phyloP scores from a whole-genome alignment of 75 land plant genomes.

The Sequoiadendron giganteum region DNA sequence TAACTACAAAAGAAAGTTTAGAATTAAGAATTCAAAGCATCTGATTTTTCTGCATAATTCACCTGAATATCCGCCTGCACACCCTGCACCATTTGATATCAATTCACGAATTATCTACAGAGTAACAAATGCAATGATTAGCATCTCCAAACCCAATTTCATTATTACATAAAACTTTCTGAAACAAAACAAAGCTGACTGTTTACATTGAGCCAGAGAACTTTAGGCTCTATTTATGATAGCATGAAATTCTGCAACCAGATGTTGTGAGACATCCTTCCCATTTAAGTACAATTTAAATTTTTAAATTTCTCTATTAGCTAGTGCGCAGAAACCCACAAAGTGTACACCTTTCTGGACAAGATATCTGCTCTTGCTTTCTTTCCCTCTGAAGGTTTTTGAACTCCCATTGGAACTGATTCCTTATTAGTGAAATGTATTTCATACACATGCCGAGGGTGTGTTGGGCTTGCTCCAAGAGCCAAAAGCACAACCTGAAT shows the following conservation, averaged over 20 bases:
- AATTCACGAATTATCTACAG: constrained; percentile 53
- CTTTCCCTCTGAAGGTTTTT: constrained; percentile 14
- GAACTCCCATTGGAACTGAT: neutral
- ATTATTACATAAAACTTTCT: neutral
- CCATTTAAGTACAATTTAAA: neutral
- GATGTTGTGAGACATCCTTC: neutral
- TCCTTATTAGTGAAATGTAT: constrained; percentile 27
- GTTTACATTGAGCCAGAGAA: neutral
- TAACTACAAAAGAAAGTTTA: too few species aligned
- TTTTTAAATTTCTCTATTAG: neutral
- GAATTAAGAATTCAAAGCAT: neutral
- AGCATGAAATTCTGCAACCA: neutral
- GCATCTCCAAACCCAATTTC: neutral
- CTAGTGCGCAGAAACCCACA: neutral
- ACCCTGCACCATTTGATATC: constrained; percentile 54
- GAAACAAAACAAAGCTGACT: neutral
- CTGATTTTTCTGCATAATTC: neutral
- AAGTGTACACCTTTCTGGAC: constrained; percentile 49
- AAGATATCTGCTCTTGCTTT: constrained; percentile 42
- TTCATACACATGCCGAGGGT: constrained; percentile 64
- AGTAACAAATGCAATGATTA: neutral
- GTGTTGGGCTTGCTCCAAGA: constrained; percentile 49
- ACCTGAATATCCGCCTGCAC: constrained; percentile 44
- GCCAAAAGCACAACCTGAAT: constrained; percentile 34
- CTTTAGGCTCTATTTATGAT: neutral